Evolutionary conservation across 495 filamentous ascomycete genomes (phyloP), one percentile per base, ranked within the genome.

Genomic region (Thermochaetoides thermophila): DNA sequence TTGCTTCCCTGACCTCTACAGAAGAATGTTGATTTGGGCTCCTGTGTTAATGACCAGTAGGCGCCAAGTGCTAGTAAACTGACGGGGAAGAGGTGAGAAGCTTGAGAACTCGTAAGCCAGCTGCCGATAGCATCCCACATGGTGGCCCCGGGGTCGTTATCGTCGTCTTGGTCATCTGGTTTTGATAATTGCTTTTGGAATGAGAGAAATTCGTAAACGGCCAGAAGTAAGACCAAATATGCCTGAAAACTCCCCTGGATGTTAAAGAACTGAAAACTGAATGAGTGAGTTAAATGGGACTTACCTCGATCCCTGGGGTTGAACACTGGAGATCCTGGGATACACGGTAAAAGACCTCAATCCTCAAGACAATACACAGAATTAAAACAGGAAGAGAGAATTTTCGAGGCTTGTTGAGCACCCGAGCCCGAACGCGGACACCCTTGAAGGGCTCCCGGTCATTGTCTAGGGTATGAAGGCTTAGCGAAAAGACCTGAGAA

Each of bases 1-100:
- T 59, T 60, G 13, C 47, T 27, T 27, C 38, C 39, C n/a, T 61
- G 54, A n/a, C n/a, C n/a, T n/a, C n/a, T n/a, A 39, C 63, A 68
- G 34, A 64, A 61, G 27, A 55, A 59, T 3, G 56, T 63, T 9
- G 63, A 66, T 22, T 31, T 36, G 27, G 37, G 23, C 15, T 45
- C 35, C 14, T 35, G 38, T 3, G 45, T 45, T 5, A 46, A 37
- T 9, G 37, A 44, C 3, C 46, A 25, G 14, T 47, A 49, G 18
- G 50, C 35, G 8, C 59, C 62, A 20, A 39, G 47, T 17, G 45
- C 48, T 31, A 67, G 42, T 8, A 52, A 17, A 5, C 56, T 5
- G 10, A 42, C 45, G 20, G 41, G 47, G 17, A 56, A 20, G 3
- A 46, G 32, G 9, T 58, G 34, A 17, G 41, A 39, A 4, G 49